Evolutionary conservation across 371 early-diverging fungal species (phyloP), one percentile per base, ranked within the genome.

Genomic region (Actinomortierella ambigua): DNA sequence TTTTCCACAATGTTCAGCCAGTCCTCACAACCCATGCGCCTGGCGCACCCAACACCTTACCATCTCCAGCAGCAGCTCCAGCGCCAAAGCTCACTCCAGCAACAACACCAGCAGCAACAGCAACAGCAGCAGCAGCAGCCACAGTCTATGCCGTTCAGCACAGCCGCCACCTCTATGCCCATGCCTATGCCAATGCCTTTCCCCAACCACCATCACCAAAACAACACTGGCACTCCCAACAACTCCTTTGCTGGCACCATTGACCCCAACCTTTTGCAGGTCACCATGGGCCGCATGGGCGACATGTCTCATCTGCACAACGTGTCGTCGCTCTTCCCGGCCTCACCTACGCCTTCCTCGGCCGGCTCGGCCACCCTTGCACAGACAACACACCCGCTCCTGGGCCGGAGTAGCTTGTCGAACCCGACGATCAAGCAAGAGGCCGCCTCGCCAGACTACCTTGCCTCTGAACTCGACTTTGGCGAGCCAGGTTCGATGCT

Each of bases 181-280:
- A 65, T 70, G 67, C 52, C 66, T 54, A 66, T 73, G 73, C 67
- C 73, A 18, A 59, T 73, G 67, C 28, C 66, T 1, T 73, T 73
- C 48, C 51, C 27, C 15, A 64, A 70, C 55, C 58, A 65, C n/a
- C 57, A 69, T 13, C 40, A 54, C 40, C 39, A 50, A 22, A 57
- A 54, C 62, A 34, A 53, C 41, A 26, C 58, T 1, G 63, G 60
- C 13, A 63, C 73, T 11, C 66, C 66, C 63, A 73, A 66, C 51
- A 66, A 66, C 57, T 73, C 67, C 9, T 63, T 48, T 24, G 63
- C 63, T 4, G 67, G 63, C 28, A 73, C 73, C n/a, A 73, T 73
- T 57, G 67, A 73, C 47, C 73, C 73, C 1, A 63, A 63, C 40
- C 63, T 73, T 15, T 52, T 73, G 27, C 71, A 71, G 23, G 60